Percentiles rank a stretch among this genome's conserved stretches.
Evolutionary conservation across 1,284 basidiomycete genomes (phyloP).

Genomic region (Schizophyllum commune): DNA sequence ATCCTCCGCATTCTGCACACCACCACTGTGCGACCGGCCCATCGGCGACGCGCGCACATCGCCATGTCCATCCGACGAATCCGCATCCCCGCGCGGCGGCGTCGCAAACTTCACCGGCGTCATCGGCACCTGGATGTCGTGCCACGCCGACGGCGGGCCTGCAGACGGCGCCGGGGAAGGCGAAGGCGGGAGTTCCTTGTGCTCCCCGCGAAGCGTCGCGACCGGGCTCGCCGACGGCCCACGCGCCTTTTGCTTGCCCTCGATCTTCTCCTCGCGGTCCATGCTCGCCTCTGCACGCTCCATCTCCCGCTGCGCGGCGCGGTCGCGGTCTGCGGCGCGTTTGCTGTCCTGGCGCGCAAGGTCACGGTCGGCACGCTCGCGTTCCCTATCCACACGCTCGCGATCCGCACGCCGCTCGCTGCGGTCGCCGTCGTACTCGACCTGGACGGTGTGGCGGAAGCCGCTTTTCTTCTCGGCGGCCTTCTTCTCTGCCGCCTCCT

Average conservation of each 20-base stretch:
- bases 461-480: conserved; percentile 8
- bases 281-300: not conserved
- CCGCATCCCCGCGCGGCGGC: not conserved
- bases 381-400: not conserved
- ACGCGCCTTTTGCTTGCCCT: not conserved
- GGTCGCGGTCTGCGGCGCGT: not conserved
- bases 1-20: not conserved
- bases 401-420: conserved; percentile 4
- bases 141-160: not conserved
- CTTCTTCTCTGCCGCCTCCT: conserved; percentile 12
- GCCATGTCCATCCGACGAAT: not conserved
- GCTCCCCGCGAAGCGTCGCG: not conserved
- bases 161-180: not conserved
- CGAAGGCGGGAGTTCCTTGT: not conserved
- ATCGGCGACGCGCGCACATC: not conserved
- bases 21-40: not conserved
- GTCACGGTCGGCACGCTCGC: not conserved
- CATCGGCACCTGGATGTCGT: not conserved
- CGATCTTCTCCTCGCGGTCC: not conserved
- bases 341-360: not conserved
- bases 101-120: not conserved
- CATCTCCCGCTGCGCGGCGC: not conserved
- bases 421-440: conserved; percentile 12
- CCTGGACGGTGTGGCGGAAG: conserved; percentile 14
- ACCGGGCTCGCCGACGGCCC: not conserved